Evolutionary conservation across 2,329 filamentous ascomycete genomes (phyloP).

Genomic region (Fusarium mundagurra): DNA sequence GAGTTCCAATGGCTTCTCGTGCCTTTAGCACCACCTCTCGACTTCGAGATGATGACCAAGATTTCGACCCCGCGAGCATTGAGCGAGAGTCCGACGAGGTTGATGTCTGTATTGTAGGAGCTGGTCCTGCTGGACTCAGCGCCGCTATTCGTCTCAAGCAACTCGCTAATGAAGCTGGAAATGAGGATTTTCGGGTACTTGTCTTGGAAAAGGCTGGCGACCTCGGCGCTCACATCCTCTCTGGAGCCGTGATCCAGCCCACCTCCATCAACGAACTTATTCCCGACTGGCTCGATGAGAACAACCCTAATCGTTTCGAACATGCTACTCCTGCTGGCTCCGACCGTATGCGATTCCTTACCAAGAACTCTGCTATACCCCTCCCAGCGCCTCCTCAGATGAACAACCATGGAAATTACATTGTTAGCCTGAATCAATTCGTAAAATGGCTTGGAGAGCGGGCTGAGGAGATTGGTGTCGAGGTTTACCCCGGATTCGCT

Average conservation of each 20-base stretch:
- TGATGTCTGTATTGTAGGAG: slow-evolving; percentile 96
- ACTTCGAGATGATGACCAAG: slow-evolving; percentile 54
- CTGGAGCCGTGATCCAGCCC: slow-evolving; percentile 94
- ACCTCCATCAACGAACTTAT: slow-evolving; percentile 88
- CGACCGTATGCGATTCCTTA: slow-evolving; percentile 95
- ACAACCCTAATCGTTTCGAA: slow-evolving; percentile 88
- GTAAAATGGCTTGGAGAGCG: slow-evolving; percentile 95
- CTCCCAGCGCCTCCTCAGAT: slow-evolving; percentile 94
- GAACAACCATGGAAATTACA: slow-evolving; percentile 98
- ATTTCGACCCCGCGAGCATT: slow-evolving; percentile 72
- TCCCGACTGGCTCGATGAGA: slow-evolving; percentile 90
- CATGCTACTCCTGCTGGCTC: slow-evolving; percentile 83
- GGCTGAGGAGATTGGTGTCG: slow-evolving; percentile 95
- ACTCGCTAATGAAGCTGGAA: slow-evolving; percentile 90
- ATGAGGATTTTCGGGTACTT: slow-evolving; percentile 94
- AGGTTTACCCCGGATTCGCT: slow-evolving; percentile 95
- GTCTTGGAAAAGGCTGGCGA: slow-evolving; percentile 96
- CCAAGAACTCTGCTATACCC: slow-evolving; percentile 79
- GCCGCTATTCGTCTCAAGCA: slow-evolving; percentile 96
- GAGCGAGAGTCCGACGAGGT: slow-evolving; percentile 94
- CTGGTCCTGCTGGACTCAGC: slow-evolving; percentile 91
- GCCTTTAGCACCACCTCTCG: slow-evolving; percentile 50
- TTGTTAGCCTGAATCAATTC: slow-evolving; percentile 94
- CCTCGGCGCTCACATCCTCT: slow-evolving; percentile 92
- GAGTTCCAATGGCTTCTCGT: slow-evolving; percentile 40